phyloP scores from a whole-genome alignment of 148 eudicot species.

The Arctostaphylos glauca region DNA sequence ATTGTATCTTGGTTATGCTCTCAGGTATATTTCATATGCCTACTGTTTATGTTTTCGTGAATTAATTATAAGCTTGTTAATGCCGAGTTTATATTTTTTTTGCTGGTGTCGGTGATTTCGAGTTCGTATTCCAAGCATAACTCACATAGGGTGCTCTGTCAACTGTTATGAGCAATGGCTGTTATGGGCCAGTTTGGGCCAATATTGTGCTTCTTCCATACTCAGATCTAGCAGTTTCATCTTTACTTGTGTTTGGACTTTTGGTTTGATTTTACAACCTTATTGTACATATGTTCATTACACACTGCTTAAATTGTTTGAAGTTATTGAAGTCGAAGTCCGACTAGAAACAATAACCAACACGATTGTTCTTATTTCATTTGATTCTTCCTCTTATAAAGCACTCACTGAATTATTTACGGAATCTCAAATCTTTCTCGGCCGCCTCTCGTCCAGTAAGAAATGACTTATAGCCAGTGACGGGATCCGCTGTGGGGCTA shows the following conservation, averaged over 20 bases:
- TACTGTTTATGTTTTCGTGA: neutral
- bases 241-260: neutral
- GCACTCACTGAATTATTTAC: too few relatives aligned
- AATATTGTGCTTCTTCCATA: neutral
- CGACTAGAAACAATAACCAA: too few relatives aligned
- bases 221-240: neutral
- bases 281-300: neutral
- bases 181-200: neutral
- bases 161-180: neutral
- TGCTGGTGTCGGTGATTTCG: neutral
- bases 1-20: conserved; percentile 97
- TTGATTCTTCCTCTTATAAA: too few relatives aligned
- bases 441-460: too few relatives aligned
- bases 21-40: conserved; percentile 52
- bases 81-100: neutral
- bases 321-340: neutral
- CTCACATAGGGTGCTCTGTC: neutral
- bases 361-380: too few relatives aligned
- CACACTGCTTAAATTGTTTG: neutral
- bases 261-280: neutral
- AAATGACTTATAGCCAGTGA: too few relatives aligned
- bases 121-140: neutral
- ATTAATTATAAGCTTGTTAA: neutral
- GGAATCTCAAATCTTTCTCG: too few relatives aligned
- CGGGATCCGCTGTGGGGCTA: too few relatives aligned